Conservation (phyloP, 2,329 filamentous ascomycete genomes). For the Fusarium sp. region DNA sequence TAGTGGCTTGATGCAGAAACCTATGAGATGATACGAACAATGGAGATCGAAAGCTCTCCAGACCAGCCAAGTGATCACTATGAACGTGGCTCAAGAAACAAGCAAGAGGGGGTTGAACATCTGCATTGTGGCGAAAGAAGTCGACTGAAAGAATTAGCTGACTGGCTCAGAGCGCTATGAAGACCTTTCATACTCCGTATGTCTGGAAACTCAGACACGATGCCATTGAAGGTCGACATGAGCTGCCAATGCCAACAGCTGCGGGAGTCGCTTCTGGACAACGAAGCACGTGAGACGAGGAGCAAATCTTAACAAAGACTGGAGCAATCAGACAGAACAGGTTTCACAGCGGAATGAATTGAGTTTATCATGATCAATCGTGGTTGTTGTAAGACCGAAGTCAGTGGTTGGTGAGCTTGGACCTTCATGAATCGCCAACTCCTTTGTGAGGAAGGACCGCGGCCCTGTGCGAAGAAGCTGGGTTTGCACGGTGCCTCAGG, state of each 20-base stretch:
- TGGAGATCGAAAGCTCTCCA: constrained; percentile 80
- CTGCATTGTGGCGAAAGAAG: constrained; percentile 75
- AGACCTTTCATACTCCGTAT: constrained; percentile 69
- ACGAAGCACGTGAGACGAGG: background rate
- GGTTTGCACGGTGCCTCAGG: background rate
- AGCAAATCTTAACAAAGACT: background rate
- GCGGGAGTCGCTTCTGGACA: background rate
- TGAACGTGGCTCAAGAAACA: constrained; percentile 95
- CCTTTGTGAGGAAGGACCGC: background rate
- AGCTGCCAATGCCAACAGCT: background rate
- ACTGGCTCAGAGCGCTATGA: fast-evolving
- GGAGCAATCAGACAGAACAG: background rate
- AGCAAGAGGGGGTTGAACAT: constrained; percentile 73
- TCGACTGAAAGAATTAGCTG: constrained; percentile 70
- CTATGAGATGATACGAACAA: constrained; percentile 64
- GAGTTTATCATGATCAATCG: background rate
- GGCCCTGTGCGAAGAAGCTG: background rate
- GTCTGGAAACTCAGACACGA: constrained; percentile 81
- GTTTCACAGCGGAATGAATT: background rate
- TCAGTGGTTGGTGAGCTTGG: background rate
- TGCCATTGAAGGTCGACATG: constrained; percentile 85
- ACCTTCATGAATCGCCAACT: background rate
- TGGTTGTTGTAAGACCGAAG: background rate
- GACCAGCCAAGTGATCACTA: constrained; percentile 86
- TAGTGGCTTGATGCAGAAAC: background rate